Conservation (phyloP, 257 asterid genomes). For the Cinchona pubescens region DNA sequence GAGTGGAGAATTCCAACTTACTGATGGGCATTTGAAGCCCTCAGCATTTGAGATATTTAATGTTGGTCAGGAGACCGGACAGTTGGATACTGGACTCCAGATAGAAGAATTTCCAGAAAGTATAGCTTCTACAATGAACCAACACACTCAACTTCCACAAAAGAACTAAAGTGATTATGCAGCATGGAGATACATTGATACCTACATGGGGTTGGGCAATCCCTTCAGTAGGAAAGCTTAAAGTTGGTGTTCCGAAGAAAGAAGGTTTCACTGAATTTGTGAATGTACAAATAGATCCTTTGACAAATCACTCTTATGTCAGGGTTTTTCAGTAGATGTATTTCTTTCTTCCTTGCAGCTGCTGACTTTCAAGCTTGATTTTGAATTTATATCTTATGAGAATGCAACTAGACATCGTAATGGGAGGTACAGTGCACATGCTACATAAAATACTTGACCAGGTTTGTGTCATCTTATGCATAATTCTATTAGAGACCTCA, state of each 20-base stretch:
- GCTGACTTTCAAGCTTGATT: constrained; percentile 19
- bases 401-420: neutral
- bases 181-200: constrained; percentile 19
- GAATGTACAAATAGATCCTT: constrained; percentile 4
- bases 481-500: neutral
- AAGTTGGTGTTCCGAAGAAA: constrained; percentile 15
- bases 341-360: constrained; percentile 10
- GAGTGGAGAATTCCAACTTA: constrained; percentile 34
- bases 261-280: constrained; percentile 17
- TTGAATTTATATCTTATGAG: constrained; percentile 1
- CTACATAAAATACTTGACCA: constrained; percentile 7
- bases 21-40: constrained; percentile 30
- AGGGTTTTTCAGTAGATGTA: constrained; percentile 17
- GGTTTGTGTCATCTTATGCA: constrained; percentile 24
- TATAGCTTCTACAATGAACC: neutral
- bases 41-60: constrained; percentile 40
- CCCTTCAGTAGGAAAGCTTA: constrained; percentile 9
- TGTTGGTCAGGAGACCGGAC: constrained; percentile 30
- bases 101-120: constrained; percentile 8
- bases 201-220: constrained; percentile 13
- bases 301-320: neutral
- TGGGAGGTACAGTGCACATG: constrained; percentile 18
- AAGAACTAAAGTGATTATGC: constrained; percentile 6
- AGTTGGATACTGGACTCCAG: constrained; percentile 42
- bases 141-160: constrained; percentile 16